phyloP scores from a whole-genome alignment of 169 alveolate species.

The Plasmodium falciparum region DNA sequence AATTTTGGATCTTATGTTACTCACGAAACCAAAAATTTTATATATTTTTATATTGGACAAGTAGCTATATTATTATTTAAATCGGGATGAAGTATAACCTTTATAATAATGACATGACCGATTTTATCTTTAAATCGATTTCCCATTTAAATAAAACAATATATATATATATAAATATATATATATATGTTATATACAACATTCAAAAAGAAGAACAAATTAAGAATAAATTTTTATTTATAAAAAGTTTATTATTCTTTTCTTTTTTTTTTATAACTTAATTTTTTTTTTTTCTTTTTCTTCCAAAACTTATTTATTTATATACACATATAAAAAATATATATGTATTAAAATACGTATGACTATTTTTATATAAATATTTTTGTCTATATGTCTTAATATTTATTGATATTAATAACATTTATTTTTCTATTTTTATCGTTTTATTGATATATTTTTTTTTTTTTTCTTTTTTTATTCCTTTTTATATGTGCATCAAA shows the following conservation, averaged over 20 bases:
- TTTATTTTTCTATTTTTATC: slow-evolving; percentile 1
- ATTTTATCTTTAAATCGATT: neutral
- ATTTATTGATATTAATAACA: slow-evolving; percentile 1
- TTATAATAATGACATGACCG: neutral
- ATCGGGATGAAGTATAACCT: slow-evolving; percentile 91
- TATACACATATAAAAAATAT: neutral
- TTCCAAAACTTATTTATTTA: slow-evolving; percentile 12
- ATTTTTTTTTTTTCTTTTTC: slow-evolving; percentile 19
- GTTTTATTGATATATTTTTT: neutral
- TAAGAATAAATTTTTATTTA: too few species aligned
- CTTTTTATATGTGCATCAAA: slow-evolving; percentile 14
- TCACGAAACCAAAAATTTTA: slow-evolving; percentile 99
- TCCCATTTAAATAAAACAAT: neutral
- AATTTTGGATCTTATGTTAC: slow-evolving; percentile 99
- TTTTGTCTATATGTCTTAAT: slow-evolving; percentile 1
- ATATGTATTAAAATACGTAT: neutral
- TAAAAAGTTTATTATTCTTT: too few species aligned
- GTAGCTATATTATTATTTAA: slow-evolving; percentile 98
- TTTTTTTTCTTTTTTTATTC: slow-evolving; percentile 4
- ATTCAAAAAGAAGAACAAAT: neutral
- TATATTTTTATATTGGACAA: slow-evolving; percentile 99
- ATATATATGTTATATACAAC: neutral
- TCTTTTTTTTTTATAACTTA: slow-evolving; percentile 9
- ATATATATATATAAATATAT: too few species aligned
- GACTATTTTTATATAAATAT: slow-evolving; percentile 4